These are phyloP conservation scores for Penicillium sp. DNA, from an alignment of 2,329 filamentous ascomycete species.

Conservation along the genomic window DNA sequence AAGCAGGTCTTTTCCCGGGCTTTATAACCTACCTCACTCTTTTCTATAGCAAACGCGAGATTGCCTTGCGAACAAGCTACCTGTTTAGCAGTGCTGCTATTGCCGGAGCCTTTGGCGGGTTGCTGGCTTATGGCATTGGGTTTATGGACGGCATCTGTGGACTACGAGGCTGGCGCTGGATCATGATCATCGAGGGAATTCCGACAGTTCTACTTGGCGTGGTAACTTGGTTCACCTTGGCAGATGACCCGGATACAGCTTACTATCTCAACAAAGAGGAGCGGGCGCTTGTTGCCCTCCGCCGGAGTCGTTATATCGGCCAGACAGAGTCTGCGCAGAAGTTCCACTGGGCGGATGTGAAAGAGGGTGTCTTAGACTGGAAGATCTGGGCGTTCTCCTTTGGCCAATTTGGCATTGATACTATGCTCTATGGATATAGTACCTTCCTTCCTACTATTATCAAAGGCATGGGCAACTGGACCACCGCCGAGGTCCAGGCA, in stretches of 20 bases:
- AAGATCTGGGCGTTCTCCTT: slow-evolving; percentile 70
- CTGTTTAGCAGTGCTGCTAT: slow-evolving; percentile 65
- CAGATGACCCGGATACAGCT: slow-evolving; percentile 65
- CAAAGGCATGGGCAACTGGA: slow-evolving; percentile 63
- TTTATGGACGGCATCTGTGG: slow-evolving; percentile 68
- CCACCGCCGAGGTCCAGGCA: slow-evolving; percentile 66
- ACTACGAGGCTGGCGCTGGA: slow-evolving; percentile 69
- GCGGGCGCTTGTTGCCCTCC: slow-evolving; percentile 55
- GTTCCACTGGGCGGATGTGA: slow-evolving; percentile 64
- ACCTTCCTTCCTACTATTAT: slow-evolving; percentile 81
- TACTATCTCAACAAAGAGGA: slow-evolving; percentile 62
- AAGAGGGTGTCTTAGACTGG: slow-evolving; percentile 69
- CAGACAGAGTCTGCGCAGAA: slow-evolving; percentile 51
- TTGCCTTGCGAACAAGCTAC: slow-evolving; percentile 70
- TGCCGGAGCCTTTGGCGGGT: slow-evolving; percentile 69
- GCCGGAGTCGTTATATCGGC: slow-evolving; percentile 53
- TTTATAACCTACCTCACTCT: slow-evolving; percentile 69
- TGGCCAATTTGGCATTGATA: slow-evolving; percentile 71
- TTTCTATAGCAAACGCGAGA: slow-evolving; percentile 72
- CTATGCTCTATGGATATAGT: slow-evolving; percentile 75
- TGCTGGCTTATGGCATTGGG: slow-evolving; percentile 72
- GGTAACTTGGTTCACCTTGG: slow-evolving; percentile 58
- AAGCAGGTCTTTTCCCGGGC: slow-evolving; percentile 70
- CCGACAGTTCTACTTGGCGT: slow-evolving; percentile 58
- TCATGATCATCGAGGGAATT: slow-evolving; percentile 62